Evolutionary conservation across 768 basidiomycete genomes (phyloP), one percentile per base, ranked within the genome.

Genomic region (Leccinum sublutescens): DNA sequence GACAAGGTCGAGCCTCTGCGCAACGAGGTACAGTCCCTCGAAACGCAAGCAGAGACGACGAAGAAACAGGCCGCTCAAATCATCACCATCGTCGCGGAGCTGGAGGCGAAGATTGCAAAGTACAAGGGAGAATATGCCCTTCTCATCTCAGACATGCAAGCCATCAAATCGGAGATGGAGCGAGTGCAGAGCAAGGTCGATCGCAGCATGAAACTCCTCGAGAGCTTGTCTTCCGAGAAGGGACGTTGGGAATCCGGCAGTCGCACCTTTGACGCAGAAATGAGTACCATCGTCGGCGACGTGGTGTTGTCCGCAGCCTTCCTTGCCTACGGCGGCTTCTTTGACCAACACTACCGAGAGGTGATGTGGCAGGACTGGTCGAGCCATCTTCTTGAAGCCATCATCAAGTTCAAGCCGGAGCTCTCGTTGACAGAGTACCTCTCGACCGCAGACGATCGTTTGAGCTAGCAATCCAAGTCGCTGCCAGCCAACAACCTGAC

Each of bases 41-140:
- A 98, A 75, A 82, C 80, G 36, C 94, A 97, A 74, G 95, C 96
- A 1, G 92, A 91, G 66, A 89, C 86, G n/a, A 97, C 95, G 33
- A 95, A 97, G 77, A 86, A 94, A 66, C 94, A 98, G 70, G 97
- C 95, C 0, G 73, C 82, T 23, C 88, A 89, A 47, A 97, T 96
- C 69, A 89, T 95, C 61, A 83, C 86, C 45, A 97, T 97, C 82
- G 94, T 99, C 52, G 81, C 87, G 14, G 93, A 97, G 71, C 84
- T 98, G 43, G 95, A 98, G 69, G 78, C 87, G 47, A 95, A 95
- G 75, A 98, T 98, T 66, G 88, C 84, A 25, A 84, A 79, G 56
- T 98, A 98, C 82, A 98, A 98, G 77, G 91, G 95, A 36, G 97
- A 99, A 73, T 99, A 99, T 66, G 97, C 97, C 2, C 79, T 91